Evolutionary conservation across 2,329 filamentous ascomycete species (phyloP).

Genomic region (Tolypocladium tropicale): DNA sequence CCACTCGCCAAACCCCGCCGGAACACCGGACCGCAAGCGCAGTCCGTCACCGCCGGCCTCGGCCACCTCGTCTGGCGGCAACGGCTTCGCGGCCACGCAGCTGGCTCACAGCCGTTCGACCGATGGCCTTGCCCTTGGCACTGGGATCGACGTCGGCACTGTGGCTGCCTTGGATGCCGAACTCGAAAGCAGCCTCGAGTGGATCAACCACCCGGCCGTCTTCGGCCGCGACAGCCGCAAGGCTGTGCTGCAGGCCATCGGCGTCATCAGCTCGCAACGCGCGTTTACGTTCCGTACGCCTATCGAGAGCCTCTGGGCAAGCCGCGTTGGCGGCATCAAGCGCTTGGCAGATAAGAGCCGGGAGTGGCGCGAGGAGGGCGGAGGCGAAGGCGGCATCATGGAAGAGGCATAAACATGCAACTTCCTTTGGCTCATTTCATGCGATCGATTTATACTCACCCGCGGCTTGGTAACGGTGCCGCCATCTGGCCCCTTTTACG

Average conservation of each 20-base stretch:
- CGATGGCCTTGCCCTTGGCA: slow-evolving; percentile 48
- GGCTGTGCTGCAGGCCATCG: slow-evolving; percentile 90
- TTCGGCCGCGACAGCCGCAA: slow-evolving; percentile 92
- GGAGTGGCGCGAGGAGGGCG: slow-evolving; percentile 83
- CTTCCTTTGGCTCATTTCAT: neutral
- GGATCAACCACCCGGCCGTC: slow-evolving; percentile 94
- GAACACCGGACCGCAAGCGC: slow-evolving; percentile 44
- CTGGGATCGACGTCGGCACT: slow-evolving; percentile 73
- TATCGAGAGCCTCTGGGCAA: slow-evolving; percentile 82
- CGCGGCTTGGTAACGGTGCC: neutral
- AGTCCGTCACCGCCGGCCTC: slow-evolving; percentile 45
- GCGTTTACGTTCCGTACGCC: slow-evolving; percentile 89
- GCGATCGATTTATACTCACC: neutral
- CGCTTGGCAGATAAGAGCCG: slow-evolving; percentile 72
- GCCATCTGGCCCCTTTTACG: neutral
- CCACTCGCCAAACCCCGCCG: slow-evolving; percentile 28
- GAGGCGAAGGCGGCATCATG: slow-evolving; percentile 57
- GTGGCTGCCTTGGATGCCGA: slow-evolving; percentile 85
- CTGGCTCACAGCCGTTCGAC: slow-evolving; percentile 43
- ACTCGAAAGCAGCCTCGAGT: slow-evolving; percentile 82
- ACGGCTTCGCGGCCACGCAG: slow-evolving; percentile 29
- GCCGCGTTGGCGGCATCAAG: slow-evolving; percentile 70
- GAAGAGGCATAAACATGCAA: slow-evolving; percentile 41
- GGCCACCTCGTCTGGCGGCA: slow-evolving; percentile 29
- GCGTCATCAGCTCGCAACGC: slow-evolving; percentile 89